Base-by-base conservation (phyloP, 139 green algal genomes). In the Closterium sp. region DNA sequence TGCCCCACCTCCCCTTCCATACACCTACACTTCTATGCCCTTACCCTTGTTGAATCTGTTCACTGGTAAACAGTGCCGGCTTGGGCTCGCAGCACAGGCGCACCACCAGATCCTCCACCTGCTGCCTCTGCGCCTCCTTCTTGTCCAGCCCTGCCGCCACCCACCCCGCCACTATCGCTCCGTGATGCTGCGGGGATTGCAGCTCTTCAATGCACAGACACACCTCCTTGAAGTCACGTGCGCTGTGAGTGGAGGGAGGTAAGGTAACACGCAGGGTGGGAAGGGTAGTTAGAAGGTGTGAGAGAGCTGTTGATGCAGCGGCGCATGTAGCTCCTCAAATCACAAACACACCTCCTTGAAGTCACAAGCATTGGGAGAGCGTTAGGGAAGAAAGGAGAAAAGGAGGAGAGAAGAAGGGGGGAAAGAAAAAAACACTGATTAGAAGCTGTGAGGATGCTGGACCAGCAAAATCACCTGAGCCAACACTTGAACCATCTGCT, bases 161-260 rank as follows among this genome's bases (percentile, higher is more conserved):
- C 90, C 90, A 92, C 28, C 10, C 21, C n/a, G 86, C 85, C 22
- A 92, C 11, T 13, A 92, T 90, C 24, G 85, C 30, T 19, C 29
- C 29, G 38, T 90, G 90, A 87, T 92, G 84, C 32, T 73, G n/a
- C 31, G 79, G 70, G 24, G 89, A 28, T 19, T 89, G 22, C 79
- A 92, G 34, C 73, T 90, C 70, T 19, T 92, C 79, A 24, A 92
- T 29, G 42, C 70, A 91, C 90, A 70, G 31, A 11, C 21, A 88
- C 19, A 89, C 90, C n/a, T 92, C 90, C 90, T 90, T 90, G n/a
- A 90, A 31, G 27, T 92, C 90, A 17, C 31, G 90, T 2, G 91
- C 31, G 21, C 90, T 92, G 73, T 19, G 91, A 91, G n/a, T 0
- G 4, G 7, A 30, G 4, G 79, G 38, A 19, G 28, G 34, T 32